These are phyloP conservation scores for Pseudisothecium myosuroides DNA, from an alignment of 225 moss, liverwort and hornwort genomes.

Conservation along the genomic window DNA sequence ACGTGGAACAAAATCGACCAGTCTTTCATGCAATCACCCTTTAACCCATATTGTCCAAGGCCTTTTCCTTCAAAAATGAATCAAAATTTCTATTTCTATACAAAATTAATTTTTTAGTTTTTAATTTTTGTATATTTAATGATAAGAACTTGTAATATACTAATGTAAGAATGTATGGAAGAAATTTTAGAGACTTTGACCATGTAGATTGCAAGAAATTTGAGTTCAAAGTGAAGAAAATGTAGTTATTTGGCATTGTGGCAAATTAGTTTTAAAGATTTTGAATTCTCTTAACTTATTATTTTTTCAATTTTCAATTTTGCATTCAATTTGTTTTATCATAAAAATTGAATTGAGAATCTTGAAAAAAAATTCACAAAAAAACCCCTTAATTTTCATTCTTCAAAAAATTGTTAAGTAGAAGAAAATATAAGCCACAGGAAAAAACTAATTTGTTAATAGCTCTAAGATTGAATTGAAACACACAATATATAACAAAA, in stretches of 20 bases:
- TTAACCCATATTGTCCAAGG: not conserved
- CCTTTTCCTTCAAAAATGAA: not conserved
- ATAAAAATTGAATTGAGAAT: too few species aligned
- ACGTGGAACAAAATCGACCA: too few species aligned
- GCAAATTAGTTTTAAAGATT: not conserved
- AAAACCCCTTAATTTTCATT: too few species aligned
- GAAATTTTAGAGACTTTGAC: too few species aligned
- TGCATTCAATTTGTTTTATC: too few species aligned
- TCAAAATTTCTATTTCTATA: not conserved
- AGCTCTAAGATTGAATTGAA: too few species aligned
- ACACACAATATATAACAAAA: not conserved
- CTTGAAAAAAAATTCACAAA: too few species aligned
- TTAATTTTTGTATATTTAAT: not conserved
- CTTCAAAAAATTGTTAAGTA: too few species aligned
- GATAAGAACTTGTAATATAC: rapidly evolving
- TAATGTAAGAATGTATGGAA: too few species aligned
- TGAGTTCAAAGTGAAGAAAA: not conserved
- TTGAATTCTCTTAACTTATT: not conserved
- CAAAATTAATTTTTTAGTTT: not conserved
- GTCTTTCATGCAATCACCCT: too few species aligned
- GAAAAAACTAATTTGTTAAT: too few species aligned
- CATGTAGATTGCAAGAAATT: not conserved
- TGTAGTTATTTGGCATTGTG: rapidly evolving
- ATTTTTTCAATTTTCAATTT: not conserved
- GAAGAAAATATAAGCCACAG: too few species aligned